These are phyloP conservation scores for Cryoendolithus antarcticus DNA, from an alignment of 2,329 filamentous ascomycete genomes.

Conservation along the genomic window DNA sequence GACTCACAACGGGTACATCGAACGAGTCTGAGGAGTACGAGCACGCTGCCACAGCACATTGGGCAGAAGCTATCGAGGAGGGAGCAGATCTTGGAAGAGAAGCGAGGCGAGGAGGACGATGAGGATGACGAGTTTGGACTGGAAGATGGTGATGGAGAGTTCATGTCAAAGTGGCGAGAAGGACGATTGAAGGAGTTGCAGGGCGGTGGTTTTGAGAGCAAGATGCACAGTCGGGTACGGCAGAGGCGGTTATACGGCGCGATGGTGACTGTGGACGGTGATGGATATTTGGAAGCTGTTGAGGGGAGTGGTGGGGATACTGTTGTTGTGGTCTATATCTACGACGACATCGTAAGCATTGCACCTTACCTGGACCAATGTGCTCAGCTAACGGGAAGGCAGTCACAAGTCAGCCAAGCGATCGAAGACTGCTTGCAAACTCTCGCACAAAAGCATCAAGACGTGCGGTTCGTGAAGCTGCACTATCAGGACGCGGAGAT, in stretches of 20 bases:
- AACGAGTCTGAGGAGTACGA: conserved; percentile 14
- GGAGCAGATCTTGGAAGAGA: conserved; percentile 3
- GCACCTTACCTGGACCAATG: no score
- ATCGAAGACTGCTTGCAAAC: conserved; percentile 68
- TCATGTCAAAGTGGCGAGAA: conserved; percentile 77
- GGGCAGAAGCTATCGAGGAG: neutral
- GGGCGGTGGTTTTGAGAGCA: conserved; percentile 49
- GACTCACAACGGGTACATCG: conserved; percentile 19
- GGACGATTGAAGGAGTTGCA: conserved; percentile 62
- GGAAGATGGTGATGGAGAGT: conserved; percentile 62
- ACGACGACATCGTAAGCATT: conserved; percentile 54
- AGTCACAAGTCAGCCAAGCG: conserved; percentile 68
- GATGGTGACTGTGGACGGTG: conserved; percentile 73
- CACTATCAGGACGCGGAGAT: conserved; percentile 90
- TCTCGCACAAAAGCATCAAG: conserved; percentile 57
- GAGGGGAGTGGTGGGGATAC: conserved; percentile 76
- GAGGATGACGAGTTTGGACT: conserved; percentile 36
- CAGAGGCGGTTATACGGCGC: conserved; percentile 63
- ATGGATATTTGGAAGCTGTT: conserved; percentile 90
- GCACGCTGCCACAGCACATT: conserved; percentile 8
- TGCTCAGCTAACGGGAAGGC: neutral
- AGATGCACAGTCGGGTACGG: conserved; percentile 32
- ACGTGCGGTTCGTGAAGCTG: conserved; percentile 78
- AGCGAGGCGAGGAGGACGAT: conserved; percentile 23
- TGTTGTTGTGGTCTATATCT: conserved; percentile 84